Evolutionary conservation across 768 basidiomycete genomes (phyloP).

Genomic region (Russula sp.): DNA sequence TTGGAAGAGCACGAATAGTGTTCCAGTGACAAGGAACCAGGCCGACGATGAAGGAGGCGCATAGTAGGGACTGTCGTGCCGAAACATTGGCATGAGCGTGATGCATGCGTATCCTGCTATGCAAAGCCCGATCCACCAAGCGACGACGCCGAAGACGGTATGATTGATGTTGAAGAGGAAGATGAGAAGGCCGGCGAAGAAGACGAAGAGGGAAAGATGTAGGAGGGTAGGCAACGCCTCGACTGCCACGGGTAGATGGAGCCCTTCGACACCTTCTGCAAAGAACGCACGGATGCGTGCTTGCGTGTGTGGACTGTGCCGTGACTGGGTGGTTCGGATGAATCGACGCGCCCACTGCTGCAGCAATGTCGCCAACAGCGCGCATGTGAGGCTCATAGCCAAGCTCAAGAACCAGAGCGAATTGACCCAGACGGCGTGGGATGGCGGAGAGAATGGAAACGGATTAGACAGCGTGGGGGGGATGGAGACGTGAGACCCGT

Average conservation of each 20-base stretch:
- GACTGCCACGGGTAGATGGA: background rate
- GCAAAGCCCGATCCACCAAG: background rate
- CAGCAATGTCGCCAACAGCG: no score
- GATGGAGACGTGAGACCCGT: no score
- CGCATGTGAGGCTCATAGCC: no score
- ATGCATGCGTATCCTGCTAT: background rate
- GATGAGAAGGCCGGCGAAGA: background rate
- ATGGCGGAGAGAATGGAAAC: no score
- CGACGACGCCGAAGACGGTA: background rate
- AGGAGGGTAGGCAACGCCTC: background rate
- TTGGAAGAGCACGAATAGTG: background rate
- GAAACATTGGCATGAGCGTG: background rate
- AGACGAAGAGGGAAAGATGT: background rate
- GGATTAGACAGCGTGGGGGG: no score
- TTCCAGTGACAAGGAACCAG: background rate
- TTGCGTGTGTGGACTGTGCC: background rate
- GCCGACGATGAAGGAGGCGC: background rate
- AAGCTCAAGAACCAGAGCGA: no score
- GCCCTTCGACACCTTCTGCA: background rate
- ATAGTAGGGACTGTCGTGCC: background rate
- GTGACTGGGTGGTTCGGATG: background rate
- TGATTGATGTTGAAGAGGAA: background rate
- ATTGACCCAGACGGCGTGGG: conserved; percentile 32
- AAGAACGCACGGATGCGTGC: background rate
- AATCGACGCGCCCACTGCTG: conserved; percentile 23